Base-by-base conservation (phyloP, 1,284 basidiomycete species). In the Anthracocystis walkeri region DNA sequence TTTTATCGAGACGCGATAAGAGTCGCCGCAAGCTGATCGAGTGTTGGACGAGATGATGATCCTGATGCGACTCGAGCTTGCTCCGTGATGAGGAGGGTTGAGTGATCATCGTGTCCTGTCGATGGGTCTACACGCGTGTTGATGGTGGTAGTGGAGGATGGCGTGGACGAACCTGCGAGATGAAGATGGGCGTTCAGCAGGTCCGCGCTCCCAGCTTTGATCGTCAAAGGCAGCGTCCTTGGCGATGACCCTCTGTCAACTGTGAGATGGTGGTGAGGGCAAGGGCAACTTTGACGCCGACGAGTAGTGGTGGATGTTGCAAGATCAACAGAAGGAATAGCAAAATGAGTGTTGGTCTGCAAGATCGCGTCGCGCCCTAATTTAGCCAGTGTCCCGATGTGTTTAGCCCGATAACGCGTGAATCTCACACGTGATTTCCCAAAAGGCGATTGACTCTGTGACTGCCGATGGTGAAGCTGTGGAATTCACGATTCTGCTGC, bases 41-140 rank as follows among this genome's bases (percentile, higher is more conserved):
- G 25, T 75, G 73, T 25, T 67, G 58, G 2, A 75, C 65, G 7
- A 62, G 42, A 7, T 75, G 63, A 20, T 67, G 46, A 40, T 75
- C 67, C 21, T 50, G 54, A 42, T 75, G 68, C 16, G 73, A 75
- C 6, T 45, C 40, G 29, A 75, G 68, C 33, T 59, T 66, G 46
- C 56, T 69, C 8, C 64, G 63, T 21, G 73, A 75, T 16, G 73
- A 70, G 14, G 67, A 71, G 7, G 73, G 67, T 58, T 75, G 73
- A 1, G 55, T 33, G 41, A 75, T 71, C 73, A 75, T 75, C 18
- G 33, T 65, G 48, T 20, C 29, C 16, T 6, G 48, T 31, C 27
- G 48, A 12, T 18, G n/a, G 18, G 7, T 20, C 48, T 10, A 8
- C 20, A 31, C 16, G 31, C 48, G 59, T 44, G 23, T 45, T 18